These are phyloP conservation scores for Boletus reticulatus DNA, from an alignment of 768 basidiomycete species.

Conservation along the genomic window DNA sequence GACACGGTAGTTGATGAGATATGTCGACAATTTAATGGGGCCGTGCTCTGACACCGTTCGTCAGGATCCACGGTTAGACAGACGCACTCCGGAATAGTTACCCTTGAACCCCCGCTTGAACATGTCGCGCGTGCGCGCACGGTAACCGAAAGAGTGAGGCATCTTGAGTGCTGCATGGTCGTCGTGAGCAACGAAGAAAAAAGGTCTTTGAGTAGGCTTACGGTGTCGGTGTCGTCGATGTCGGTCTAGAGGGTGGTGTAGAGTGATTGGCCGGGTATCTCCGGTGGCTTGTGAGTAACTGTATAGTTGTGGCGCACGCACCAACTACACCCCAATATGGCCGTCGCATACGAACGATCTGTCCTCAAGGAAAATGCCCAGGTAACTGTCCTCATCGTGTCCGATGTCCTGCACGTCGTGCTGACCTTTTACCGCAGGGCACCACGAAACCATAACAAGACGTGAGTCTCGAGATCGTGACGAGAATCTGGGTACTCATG, in stretches of 20 bases:
- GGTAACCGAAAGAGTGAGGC: slow-evolving; percentile 99
- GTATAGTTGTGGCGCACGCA: slow-evolving; percentile 57
- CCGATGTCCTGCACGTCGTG: neutral
- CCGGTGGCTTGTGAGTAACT: slow-evolving; percentile 69
- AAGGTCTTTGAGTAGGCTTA: slow-evolving; percentile 34
- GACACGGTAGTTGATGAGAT: slow-evolving; percentile 88
- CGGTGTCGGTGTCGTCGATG: slow-evolving; percentile 47
- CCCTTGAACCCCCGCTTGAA: slow-evolving; percentile 99
- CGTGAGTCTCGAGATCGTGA: slow-evolving; percentile 85
- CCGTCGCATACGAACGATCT: slow-evolving; percentile 25
- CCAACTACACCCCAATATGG: slow-evolving; percentile 40
- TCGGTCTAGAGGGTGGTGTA: slow-evolving; percentile 42
- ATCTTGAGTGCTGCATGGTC: slow-evolving; percentile 63
- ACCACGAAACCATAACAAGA: slow-evolving; percentile 91
- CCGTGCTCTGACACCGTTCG: slow-evolving; percentile 67
- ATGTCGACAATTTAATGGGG: slow-evolving; percentile 86
- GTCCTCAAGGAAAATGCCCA: slow-evolving; percentile 79
- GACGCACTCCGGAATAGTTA: slow-evolving; percentile 37
- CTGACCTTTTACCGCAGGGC: slow-evolving; percentile 55
- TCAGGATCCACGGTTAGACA: slow-evolving; percentile 7
- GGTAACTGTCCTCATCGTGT: slow-evolving; percentile 48
- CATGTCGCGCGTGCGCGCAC: slow-evolving; percentile 99
- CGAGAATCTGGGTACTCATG: slow-evolving; percentile 63
- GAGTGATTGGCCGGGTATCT: slow-evolving; percentile 40
- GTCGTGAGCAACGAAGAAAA: slow-evolving; percentile 1